A percentile compares a stretch with the other conserved stretches of the same genome.
Evolutionary conservation across 1,284 basidiomycete genomes (phyloP).

Genomic region (Sporisorium iseilematis-ciliati): DNA sequence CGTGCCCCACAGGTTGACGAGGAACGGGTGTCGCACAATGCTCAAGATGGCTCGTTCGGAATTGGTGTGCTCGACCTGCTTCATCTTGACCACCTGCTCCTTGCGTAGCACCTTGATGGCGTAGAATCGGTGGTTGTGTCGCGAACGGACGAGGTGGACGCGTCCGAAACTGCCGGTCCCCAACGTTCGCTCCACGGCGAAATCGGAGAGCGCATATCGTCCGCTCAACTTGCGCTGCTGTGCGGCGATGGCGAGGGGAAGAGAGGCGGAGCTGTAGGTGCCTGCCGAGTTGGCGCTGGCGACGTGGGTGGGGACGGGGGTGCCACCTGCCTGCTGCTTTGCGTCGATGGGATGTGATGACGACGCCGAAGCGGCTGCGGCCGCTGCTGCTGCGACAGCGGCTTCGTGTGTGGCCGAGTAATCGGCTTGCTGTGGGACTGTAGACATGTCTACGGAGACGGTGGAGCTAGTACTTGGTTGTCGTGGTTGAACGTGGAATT

Average conservation of each 20-base stretch:
- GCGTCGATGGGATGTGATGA: conserved; percentile 18
- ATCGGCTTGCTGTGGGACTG: conserved; percentile 28
- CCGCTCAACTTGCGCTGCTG: conserved; percentile 63
- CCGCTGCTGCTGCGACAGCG: conserved; percentile 36
- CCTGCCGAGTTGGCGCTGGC: conserved; percentile 46
- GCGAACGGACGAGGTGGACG: conserved; percentile 64
- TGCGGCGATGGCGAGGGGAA: conserved; percentile 49
- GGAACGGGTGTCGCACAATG: conserved; percentile 91
- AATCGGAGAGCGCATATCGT: conserved; percentile 66
- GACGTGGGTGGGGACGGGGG: conserved; percentile 14
- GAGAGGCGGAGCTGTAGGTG: conserved; percentile 44
- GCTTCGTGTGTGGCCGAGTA: conserved; percentile 45
- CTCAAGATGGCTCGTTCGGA: conserved; percentile 92
- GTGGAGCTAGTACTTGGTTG: conserved; percentile 6
- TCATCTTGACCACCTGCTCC: conserved; percentile 92
- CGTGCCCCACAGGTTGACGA: conserved; percentile 97
- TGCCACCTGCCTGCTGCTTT: conserved; percentile 21
- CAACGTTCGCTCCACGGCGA: conserved; percentile 63
- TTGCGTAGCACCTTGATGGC: conserved; percentile 69
- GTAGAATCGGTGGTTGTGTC: conserved; percentile 68
- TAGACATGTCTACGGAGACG: conserved; percentile 29
- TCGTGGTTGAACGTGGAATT: neutral
- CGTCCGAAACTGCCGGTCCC: conserved; percentile 68
- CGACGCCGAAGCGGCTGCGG: conserved; percentile 3
- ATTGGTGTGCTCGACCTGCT: conserved; percentile 97